A percentile compares a stretch with the other conserved stretches of the same genome.
Conservation (phyloP, 768 basidiomycete genomes). For the Boletellus ananas region DNA sequence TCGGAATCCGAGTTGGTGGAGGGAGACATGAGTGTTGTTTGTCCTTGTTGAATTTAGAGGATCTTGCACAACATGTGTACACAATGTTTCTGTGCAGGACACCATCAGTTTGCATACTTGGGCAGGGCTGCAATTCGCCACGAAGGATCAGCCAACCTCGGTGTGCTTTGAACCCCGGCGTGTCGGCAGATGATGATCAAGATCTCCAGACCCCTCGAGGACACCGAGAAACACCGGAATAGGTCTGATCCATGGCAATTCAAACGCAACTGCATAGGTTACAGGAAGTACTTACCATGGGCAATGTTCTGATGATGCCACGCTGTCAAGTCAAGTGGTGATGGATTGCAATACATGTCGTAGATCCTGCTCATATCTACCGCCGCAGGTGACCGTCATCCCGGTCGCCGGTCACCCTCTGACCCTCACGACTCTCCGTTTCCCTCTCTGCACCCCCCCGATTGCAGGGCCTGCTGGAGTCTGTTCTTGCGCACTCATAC, state of each 20-base stretch:
- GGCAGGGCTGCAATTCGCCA: no score
- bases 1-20: slow-evolving; percentile 54
- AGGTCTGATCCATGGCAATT: no score
- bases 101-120: background rate
- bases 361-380: slow-evolving; percentile 14
- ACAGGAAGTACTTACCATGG: no score
- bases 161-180: no score
- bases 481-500: slow-evolving; percentile 66
- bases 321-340: background rate
- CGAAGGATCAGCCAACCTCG: no score
- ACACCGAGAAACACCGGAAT: no score
- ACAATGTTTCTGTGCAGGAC: no score
- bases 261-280: no score
- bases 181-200: no score
- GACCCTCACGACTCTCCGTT: slow-evolving; percentile 76
- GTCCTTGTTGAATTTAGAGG: slow-evolving; percentile 26
- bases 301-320: no score
- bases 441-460: slow-evolving; percentile 56
- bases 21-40: slow-evolving; percentile 23
- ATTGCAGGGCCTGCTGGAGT: slow-evolving; percentile 34
- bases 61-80: slow-evolving; percentile 15
- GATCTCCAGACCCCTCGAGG: no score
- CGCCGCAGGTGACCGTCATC: background rate
- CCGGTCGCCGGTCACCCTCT: slow-evolving; percentile 39
- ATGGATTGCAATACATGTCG: slow-evolving; percentile 17